Evolutionary conservation across 139 green algal genomes (phyloP).

Genomic region (Pleodorina starrii): DNA sequence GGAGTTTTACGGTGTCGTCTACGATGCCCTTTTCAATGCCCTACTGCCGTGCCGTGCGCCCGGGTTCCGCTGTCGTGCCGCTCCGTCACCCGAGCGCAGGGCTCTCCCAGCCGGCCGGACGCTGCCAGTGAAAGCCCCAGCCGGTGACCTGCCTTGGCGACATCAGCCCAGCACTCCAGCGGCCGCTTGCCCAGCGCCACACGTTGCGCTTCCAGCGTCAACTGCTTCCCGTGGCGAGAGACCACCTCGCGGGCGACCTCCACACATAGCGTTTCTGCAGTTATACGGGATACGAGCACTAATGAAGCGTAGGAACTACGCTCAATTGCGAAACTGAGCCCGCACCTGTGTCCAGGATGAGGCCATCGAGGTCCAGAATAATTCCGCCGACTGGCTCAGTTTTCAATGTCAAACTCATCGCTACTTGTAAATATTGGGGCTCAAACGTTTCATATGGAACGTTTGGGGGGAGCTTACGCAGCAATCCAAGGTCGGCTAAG

Average conservation of each 20-base stretch:
- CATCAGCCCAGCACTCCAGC: conserved; percentile 78
- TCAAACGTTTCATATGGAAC: too few species aligned
- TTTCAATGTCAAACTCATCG: not conserved
- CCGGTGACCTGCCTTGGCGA: conserved; percentile 53
- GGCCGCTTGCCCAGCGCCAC: conserved; percentile 78
- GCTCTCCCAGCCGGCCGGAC: too few species aligned
- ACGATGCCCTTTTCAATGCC: too few species aligned
- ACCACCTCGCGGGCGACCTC: conserved; percentile 71
- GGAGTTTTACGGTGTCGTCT: not conserved
- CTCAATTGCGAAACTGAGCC: not conserved
- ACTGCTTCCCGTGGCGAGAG: conserved; percentile 63
- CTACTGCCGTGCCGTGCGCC: not conserved
- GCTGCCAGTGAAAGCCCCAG: not conserved
- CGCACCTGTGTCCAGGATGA: conserved; percentile 82
- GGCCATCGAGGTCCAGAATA: conserved; percentile 92
- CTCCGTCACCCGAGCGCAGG: too few species aligned
- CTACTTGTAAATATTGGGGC: too few species aligned
- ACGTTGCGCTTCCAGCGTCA: conserved; percentile 37
- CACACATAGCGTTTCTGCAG: conserved; percentile 73
- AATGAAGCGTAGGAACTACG: not conserved
- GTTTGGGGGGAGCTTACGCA: too few species aligned
- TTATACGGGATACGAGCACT: not conserved
- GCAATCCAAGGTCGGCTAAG: too few species aligned
- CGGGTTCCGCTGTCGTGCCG: not conserved
- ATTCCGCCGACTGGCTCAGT: not conserved